These are phyloP conservation scores for Volvox carteri DNA, from an alignment of 163 green algal genomes.

Conservation along the genomic window DNA sequence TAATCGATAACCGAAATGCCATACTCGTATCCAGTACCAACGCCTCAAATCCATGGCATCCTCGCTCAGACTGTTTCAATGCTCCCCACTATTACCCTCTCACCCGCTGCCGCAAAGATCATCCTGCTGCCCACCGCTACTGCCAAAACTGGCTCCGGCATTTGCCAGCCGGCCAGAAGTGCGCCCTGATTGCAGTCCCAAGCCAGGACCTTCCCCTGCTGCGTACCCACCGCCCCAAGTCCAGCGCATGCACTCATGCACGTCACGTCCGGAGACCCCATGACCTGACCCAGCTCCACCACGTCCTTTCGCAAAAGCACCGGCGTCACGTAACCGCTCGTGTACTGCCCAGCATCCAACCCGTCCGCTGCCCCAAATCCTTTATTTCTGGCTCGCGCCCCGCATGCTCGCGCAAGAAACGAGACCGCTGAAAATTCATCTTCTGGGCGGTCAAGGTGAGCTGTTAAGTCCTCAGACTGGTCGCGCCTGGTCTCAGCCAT, in stretches of 20 bases:
- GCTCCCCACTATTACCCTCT: slow-evolving; percentile 3
- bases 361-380: neutral
- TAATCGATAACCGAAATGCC: too few species aligned
- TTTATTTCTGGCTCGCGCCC: neutral
- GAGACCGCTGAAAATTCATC: neutral
- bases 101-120: slow-evolving; percentile 10
- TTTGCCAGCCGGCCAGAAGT: slow-evolving; percentile 23
- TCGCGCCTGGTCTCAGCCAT: neutral
- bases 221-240: slow-evolving; percentile 20
- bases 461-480: neutral
- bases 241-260: neutral
- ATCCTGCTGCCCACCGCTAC: slow-evolving; percentile 9
- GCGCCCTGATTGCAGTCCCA: slow-evolving; percentile 28
- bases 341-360: neutral
- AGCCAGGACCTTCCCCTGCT: slow-evolving; percentile 3
- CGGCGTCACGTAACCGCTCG: neutral
- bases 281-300: neutral
- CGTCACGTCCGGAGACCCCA: neutral
- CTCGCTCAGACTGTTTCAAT: neutral
- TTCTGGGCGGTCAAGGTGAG: neutral
- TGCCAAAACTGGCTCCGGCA: neutral
- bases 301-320: slow-evolving; percentile 1
- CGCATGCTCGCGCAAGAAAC: slow-evolving; percentile 1
- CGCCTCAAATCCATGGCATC: neutral
- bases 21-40: neutral